Base-by-base conservation (phyloP, 768 basidiomycete genomes). In the Pisolithus orientalis region DNA sequence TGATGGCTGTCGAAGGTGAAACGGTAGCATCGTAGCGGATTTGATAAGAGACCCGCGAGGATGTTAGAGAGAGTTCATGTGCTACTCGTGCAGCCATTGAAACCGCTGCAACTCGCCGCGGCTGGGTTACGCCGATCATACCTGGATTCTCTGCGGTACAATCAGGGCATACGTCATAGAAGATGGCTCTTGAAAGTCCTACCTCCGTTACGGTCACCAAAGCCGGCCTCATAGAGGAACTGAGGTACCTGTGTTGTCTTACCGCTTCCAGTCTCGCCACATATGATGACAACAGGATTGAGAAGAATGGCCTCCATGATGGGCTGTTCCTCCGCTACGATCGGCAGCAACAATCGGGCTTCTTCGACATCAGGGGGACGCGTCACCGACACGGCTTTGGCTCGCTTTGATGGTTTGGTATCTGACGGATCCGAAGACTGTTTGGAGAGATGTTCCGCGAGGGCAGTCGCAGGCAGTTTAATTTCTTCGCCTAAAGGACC, bases 231-330 rank as follows among this genome's bases (percentile, higher is more conserved):
- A 55, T 87, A 97, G n/a, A 99, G 75, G 70, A 98, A 97, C 66
- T 98, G 96, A 10, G 96, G 96, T 6, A 98, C 84, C 67, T 98
- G 96, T 0, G 96, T 99, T 1, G 96, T 98, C 72, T 98, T 99
- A 44, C 96, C 96, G 63, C 91, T 94, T 46, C 96, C 96, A 14
- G 96, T 99, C 75, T 99, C 95, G 67, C 96, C 86, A 55, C 84
- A 87, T 56, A 70, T 60, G 37, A 68, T 52, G 28, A 93, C 85
- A 6, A 95, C 88, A 0, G 87, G 82, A 65, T 98, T 84, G 34
- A 21, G 96, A 50, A 91, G 68, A 43, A 99, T 82, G 5, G 92
- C 82, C 62, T 95, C 94, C 84, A 98, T 87, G 50, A 99, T 92
- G 2, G 82, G 77, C 62, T 98, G 94, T 62, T 99, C 96, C 66